These are phyloP conservation scores for Termitomyces sp. DNA, from an alignment of 768 basidiomycete species.

Conservation along the genomic window DNA sequence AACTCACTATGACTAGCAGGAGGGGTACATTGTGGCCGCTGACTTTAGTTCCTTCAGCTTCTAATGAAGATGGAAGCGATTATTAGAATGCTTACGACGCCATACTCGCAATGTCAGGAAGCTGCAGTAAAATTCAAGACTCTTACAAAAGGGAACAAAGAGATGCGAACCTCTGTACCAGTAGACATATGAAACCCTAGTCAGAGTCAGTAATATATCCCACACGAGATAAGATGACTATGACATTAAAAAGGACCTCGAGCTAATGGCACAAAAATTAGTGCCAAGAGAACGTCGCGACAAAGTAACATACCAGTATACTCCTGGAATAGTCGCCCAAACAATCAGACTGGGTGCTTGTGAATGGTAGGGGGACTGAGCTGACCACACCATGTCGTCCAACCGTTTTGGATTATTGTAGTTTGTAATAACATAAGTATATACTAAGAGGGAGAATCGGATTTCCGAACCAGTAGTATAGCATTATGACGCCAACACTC, in stretches of 20 bases:
- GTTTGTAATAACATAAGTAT: conserved; percentile 47
- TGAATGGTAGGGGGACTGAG: background rate
- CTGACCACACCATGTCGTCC: conserved; percentile 41
- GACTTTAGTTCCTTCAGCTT: conserved; percentile 26
- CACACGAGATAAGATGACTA: conserved; percentile 4
- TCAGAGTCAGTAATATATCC: background rate
- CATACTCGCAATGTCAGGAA: conserved; percentile 38
- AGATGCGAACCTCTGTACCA: conserved; percentile 43
- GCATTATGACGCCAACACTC: conserved; percentile 5
- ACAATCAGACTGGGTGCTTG: background rate
- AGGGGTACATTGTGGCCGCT: conserved; percentile 41
- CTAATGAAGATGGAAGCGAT: background rate
- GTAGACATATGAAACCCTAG: conserved; percentile 47
- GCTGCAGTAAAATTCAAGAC: conserved; percentile 15
- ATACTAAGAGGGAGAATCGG: conserved; percentile 29
- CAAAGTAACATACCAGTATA: conserved; percentile 33
- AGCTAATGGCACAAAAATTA: conserved; percentile 25
- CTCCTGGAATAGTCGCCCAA: conserved; percentile 30
- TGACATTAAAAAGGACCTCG: conserved; percentile 53
- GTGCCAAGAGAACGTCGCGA: background rate
- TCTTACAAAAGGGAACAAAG: background rate
- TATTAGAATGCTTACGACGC: conserved; percentile 28
- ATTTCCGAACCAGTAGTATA: background rate
- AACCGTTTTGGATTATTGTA: conserved; percentile 37
- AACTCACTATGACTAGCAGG: conserved; percentile 35